These are phyloP conservation scores for Xerocomus minutiporus DNA, from an alignment of 1,284 basidiomycete genomes.

Conservation along the genomic window DNA sequence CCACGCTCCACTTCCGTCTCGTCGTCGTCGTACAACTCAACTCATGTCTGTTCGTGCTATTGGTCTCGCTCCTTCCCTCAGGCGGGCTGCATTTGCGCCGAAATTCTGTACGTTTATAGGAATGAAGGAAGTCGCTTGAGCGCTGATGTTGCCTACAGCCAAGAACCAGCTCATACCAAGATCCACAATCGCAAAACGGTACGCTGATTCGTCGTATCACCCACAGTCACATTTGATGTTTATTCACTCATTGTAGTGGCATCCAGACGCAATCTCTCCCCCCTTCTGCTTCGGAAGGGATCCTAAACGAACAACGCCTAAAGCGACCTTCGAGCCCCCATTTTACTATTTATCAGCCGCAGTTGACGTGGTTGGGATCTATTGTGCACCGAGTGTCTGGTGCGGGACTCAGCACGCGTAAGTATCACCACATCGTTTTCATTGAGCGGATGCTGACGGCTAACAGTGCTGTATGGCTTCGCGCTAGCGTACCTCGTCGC, in stretches of 20 bases:
- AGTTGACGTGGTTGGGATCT: constrained; percentile 85
- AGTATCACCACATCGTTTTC: constrained; percentile 33
- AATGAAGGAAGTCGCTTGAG: not conserved
- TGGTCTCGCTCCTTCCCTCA: constrained; percentile 52
- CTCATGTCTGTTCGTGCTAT: constrained; percentile 39
- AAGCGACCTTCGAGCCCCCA: constrained; percentile 87
- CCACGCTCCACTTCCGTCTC: constrained; percentile 14
- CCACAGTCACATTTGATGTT: not conserved
- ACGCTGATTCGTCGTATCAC: constrained; percentile 8
- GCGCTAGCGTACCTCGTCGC: constrained; percentile 84
- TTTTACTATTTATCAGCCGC: constrained; percentile 95
- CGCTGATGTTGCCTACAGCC: constrained; percentile 16
- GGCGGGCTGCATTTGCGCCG: constrained; percentile 47
- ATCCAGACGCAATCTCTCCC: constrained; percentile 50
- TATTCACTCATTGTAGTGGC: constrained; percentile 32
- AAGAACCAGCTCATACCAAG: constrained; percentile 44
- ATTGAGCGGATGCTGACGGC: not conserved
- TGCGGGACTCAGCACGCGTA: constrained; percentile 70
- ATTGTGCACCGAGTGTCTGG: constrained; percentile 88
- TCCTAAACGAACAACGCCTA: constrained; percentile 85
- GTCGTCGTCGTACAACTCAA: not conserved
- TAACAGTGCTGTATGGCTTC: constrained; percentile 81
- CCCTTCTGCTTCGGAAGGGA: constrained; percentile 53
- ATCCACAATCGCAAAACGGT: constrained; percentile 48
- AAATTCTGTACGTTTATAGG: constrained; percentile 39